A percentile compares a stretch with the other conserved stretches of the same genome.
Evolutionary conservation across 2,329 filamentous ascomycete species (phyloP).

Genomic region (Ophiocordyceps unilateralis): DNA sequence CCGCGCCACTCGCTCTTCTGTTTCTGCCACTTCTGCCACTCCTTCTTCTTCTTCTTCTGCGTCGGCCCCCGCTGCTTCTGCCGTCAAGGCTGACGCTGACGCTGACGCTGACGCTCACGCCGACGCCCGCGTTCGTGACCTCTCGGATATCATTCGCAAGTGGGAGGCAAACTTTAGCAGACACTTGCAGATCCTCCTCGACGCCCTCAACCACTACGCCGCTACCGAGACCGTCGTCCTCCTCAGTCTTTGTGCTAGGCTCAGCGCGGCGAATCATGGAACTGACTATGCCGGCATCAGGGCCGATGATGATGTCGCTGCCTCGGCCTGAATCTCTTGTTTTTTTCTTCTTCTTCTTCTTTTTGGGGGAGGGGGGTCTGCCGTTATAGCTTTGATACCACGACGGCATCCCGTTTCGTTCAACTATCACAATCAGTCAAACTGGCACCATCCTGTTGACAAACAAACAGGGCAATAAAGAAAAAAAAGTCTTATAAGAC

Average conservation of each 20-base stretch:
- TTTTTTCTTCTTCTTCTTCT: background rate
- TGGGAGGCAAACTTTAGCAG: slow-evolving; percentile 89
- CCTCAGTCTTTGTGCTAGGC: slow-evolving; percentile 65
- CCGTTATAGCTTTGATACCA: background rate
- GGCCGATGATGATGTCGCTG: slow-evolving; percentile 34
- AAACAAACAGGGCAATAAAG: too few relatives aligned
- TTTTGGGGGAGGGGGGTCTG: background rate
- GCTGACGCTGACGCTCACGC: slow-evolving; percentile 10
- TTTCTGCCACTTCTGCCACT: background rate
- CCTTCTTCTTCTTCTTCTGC: background rate
- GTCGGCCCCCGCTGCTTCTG: background rate
- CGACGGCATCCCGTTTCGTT: background rate
- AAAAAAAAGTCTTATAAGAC: too few relatives aligned
- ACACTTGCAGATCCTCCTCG: slow-evolving; percentile 83
- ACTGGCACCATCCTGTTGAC: too few relatives aligned
- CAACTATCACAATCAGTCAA: too few relatives aligned
- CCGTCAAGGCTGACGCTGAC: slow-evolving; percentile 13
- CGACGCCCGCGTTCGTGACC: slow-evolving; percentile 45
- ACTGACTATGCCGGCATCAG: slow-evolving; percentile 44
- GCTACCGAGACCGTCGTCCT: slow-evolving; percentile 94
- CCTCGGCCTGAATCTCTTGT: background rate
- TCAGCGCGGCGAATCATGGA: slow-evolving; percentile 69
- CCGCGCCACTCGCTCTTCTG: slow-evolving; percentile 23
- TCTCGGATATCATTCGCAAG: slow-evolving; percentile 75
- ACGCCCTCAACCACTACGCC: slow-evolving; percentile 91